Percentiles rank a stretch among this genome's conserved stretches.
These are phyloP conservation scores for Fusarium begoniae DNA, from an alignment of 2,329 filamentous ascomycete genomes.

Conservation along the genomic window DNA sequence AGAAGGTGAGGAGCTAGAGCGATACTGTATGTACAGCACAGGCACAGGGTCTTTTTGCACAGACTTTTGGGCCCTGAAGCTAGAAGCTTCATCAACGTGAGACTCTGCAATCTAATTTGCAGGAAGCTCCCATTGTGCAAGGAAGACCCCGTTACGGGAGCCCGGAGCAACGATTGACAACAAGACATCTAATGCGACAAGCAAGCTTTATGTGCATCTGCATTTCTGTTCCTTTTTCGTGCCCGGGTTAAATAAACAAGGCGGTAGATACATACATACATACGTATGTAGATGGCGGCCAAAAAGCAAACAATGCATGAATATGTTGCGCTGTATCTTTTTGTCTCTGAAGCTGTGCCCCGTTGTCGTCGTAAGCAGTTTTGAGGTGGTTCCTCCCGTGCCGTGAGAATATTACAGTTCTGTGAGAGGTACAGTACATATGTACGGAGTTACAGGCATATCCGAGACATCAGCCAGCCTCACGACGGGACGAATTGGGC, in stretches of 20 bases:
- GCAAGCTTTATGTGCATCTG: slow-evolving; percentile 2
- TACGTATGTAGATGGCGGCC: not conserved
- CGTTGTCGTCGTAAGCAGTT: slow-evolving; percentile 28
- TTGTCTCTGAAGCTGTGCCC: slow-evolving; percentile 17
- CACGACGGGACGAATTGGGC: slow-evolving; percentile 6
- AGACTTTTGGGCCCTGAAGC: slow-evolving; percentile 3
- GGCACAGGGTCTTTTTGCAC: slow-evolving; percentile 9
- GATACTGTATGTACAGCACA: slow-evolving; percentile 7
- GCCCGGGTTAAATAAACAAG: slow-evolving; percentile 12
- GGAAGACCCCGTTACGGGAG: slow-evolving; percentile 25
- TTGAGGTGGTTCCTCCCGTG: slow-evolving; percentile 7
- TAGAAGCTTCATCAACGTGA: slow-evolving; percentile 15
- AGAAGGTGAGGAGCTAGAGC: not conserved
- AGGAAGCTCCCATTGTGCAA: slow-evolving; percentile 9
- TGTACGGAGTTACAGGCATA: not conserved
- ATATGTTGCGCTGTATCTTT: slow-evolving; percentile 6
- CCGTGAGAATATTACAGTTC: slow-evolving; percentile 18
- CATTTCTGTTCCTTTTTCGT: not conserved
- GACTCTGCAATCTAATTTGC: slow-evolving; percentile 20
- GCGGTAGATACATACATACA: not conserved
- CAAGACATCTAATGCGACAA: slow-evolving; percentile 3
- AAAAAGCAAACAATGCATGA: not conserved
- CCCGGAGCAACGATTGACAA: slow-evolving; percentile 22
- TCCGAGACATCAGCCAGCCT: slow-evolving; percentile 38
- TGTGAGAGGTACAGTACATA: not conserved